Evolutionary conservation across 345 rosid species (phyloP).

Genomic region (Euphorbia pulcherrima): DNA sequence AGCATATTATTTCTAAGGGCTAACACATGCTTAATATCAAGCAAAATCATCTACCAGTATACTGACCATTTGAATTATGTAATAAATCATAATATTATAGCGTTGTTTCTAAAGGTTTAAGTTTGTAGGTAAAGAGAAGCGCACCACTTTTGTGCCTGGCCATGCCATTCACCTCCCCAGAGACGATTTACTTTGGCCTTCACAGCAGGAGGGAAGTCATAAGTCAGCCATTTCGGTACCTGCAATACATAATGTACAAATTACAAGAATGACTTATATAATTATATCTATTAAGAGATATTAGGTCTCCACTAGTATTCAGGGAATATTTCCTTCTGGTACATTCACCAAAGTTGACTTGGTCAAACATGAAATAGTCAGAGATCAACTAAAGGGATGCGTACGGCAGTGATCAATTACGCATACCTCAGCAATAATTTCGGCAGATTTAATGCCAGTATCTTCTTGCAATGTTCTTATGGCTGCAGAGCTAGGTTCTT

Average conservation of each 20-base stretch:
- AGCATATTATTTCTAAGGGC: neutral
- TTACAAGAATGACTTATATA: neutral
- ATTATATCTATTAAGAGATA: neutral
- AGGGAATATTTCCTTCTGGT: neutral
- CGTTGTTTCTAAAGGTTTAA: neutral
- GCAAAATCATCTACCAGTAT: neutral
- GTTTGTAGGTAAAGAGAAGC: conserved; percentile 6
- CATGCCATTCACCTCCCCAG: conserved; percentile 99
- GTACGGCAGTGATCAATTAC: neutral
- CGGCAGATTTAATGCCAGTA: conserved; percentile 86
- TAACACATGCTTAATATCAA: neutral
- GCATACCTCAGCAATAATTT: conserved; percentile 73
- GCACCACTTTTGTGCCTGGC: conserved; percentile 95
- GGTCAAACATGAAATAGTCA: neutral
- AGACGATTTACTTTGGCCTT: conserved; percentile 95
- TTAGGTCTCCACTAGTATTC: neutral
- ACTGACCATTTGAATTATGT: neutral
- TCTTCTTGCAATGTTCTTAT: conserved; percentile 80
- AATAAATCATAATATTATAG: neutral
- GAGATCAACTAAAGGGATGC: neutral
- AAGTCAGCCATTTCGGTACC: conserved; percentile 94
- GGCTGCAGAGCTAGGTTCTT: conserved; percentile 89
- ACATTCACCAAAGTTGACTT: neutral
- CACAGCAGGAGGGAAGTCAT: conserved; percentile 87
- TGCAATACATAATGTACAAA: conserved; percentile 27